Conservation (phyloP, 148 eudicot genomes). For the Oxyria digyna region DNA sequence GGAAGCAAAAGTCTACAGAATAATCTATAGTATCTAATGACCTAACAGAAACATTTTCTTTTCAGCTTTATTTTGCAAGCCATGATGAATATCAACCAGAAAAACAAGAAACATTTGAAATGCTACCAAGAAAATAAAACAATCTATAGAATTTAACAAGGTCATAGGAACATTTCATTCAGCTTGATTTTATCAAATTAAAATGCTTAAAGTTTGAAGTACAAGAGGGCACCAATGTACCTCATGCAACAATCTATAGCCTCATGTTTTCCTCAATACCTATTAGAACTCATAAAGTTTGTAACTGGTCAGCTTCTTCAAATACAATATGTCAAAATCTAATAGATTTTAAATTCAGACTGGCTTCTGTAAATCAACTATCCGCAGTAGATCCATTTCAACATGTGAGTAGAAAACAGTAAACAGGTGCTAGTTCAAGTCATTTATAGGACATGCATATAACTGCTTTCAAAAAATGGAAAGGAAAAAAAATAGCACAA, state of each 20-base stretch:
- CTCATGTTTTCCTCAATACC: background rate
- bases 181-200: background rate
- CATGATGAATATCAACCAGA: too few relatives aligned
- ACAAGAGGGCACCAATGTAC: background rate
- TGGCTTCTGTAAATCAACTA: background rate
- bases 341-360: background rate
- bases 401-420: background rate
- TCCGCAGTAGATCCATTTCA: too few relatives aligned
- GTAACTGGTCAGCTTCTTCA: background rate
- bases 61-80: too few relatives aligned
- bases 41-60: too few relatives aligned
- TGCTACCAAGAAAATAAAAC: background rate
- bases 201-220: background rate
- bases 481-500: background rate
- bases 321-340: background rate
- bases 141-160: background rate
- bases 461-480: background rate
- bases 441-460: background rate
- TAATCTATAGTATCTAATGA: too few relatives aligned
- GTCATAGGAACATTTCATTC: background rate
- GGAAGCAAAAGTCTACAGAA: background rate
- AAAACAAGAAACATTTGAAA: background rate
- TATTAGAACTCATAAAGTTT: background rate
- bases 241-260: background rate
- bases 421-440: background rate